A percentile compares a stretch with the other conserved stretches of the same genome.
Conservation (phyloP, 2,329 filamentous ascomycete species). For the Pseudogymnoascus sp. region DNA sequence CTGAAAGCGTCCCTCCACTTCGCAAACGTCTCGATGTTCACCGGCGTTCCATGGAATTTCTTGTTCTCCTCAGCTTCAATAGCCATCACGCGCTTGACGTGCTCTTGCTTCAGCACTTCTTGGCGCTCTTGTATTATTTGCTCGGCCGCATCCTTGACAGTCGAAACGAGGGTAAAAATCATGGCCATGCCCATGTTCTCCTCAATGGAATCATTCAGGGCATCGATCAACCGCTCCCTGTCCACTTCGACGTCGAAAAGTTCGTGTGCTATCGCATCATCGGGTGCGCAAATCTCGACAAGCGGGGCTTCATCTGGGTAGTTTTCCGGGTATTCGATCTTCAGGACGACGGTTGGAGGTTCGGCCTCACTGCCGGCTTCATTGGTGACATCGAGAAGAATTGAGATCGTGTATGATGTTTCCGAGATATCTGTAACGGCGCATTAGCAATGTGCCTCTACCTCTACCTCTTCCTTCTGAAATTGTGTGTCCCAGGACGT, state of each 20-base stretch:
- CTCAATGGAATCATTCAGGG: slow-evolving; percentile 67
- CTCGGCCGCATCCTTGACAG: slow-evolving; percentile 87
- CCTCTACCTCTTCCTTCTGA: neutral
- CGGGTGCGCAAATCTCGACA: slow-evolving; percentile 69
- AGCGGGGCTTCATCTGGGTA: slow-evolving; percentile 84
- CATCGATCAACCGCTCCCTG: slow-evolving; percentile 63
- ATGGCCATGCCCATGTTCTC: slow-evolving; percentile 97
- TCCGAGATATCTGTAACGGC: slow-evolving; percentile 66
- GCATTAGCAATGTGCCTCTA: neutral
- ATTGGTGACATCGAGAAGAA: slow-evolving; percentile 70
- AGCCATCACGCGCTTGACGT: slow-evolving; percentile 46
- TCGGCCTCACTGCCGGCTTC: slow-evolving; percentile 55
- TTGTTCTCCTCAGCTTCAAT: slow-evolving; percentile 88
- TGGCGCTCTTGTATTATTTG: slow-evolving; percentile 68
- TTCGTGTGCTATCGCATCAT: slow-evolving; percentile 60
- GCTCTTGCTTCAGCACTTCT: slow-evolving; percentile 50
- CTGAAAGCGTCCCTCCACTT: slow-evolving; percentile 74
- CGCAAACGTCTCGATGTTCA: slow-evolving; percentile 79
- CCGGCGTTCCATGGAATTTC: slow-evolving; percentile 87
- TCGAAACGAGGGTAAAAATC: slow-evolving; percentile 84
- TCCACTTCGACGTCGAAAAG: slow-evolving; percentile 76
- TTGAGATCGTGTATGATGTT: slow-evolving; percentile 76
- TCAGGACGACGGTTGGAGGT: slow-evolving; percentile 66
- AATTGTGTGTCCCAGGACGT: neutral
- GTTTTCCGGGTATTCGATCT: slow-evolving; percentile 78